Evolutionary conservation across 2,329 filamentous ascomycete genomes (phyloP).

Genomic region (Calonectria fujianensis): DNA sequence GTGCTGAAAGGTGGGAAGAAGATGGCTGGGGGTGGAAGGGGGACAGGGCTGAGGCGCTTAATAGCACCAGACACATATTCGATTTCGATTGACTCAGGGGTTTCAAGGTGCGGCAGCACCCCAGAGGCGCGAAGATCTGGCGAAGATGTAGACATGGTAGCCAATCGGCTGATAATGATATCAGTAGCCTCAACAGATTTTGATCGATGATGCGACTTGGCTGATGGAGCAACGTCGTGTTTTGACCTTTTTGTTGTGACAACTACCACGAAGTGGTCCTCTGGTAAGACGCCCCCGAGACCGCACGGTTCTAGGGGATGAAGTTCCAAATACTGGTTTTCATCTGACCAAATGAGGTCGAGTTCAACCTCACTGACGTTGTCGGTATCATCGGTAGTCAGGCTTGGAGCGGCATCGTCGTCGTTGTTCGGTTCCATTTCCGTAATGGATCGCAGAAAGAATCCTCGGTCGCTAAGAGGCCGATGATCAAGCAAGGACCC

Average conservation of each 20-base stretch:
- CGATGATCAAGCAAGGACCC: conserved; percentile 70
- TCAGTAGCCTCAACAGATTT: conserved; percentile 61
- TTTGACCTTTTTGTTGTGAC: conserved; percentile 70
- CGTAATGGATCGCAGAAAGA: conserved; percentile 44
- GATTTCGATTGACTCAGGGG: conserved; percentile 60
- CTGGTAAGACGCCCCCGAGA: conserved; percentile 75
- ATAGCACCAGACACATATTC: conserved; percentile 67
- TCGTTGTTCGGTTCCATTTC: conserved; percentile 57
- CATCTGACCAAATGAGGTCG: conserved; percentile 68
- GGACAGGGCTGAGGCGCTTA: conserved; percentile 66
- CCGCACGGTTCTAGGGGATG: conserved; percentile 74
- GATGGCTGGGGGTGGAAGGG: conserved; percentile 71
- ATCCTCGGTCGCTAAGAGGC: conserved; percentile 67
- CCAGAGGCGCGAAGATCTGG: conserved; percentile 48
- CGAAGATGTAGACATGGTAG: conserved; percentile 64
- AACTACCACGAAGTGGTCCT: conserved; percentile 78
- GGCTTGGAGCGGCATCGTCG: conserved; percentile 52
- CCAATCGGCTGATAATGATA: conserved; percentile 64
- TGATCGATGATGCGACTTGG: conserved; percentile 16
- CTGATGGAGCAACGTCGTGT: conserved; percentile 43
- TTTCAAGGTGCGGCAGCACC: conserved; percentile 6
- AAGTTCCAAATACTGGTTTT: conserved; percentile 62
- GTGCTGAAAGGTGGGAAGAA: conserved; percentile 70
- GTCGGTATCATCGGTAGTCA: conserved; percentile 61
- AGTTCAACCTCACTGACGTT: conserved; percentile 64